A percentile compares a stretch with the other conserved stretches of the same genome.
Evolutionary conservation across 1,284 basidiomycete genomes (phyloP).

Genomic region (Cerrena zonata): DNA sequence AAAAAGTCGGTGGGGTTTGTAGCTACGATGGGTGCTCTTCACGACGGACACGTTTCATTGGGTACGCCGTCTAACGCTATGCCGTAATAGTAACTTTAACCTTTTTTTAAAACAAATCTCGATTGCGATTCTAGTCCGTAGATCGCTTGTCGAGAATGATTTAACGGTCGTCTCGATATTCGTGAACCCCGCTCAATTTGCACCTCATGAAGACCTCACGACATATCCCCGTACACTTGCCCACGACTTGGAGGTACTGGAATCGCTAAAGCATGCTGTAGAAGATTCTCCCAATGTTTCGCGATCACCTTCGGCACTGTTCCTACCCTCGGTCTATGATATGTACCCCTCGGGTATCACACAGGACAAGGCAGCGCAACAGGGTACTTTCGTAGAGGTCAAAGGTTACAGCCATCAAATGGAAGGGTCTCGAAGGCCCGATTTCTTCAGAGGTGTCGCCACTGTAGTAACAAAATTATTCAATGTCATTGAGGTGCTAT

Average conservation of each 20-base stretch:
- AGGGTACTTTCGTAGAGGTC: constrained; percentile 87
- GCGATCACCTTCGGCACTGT: constrained; percentile 64
- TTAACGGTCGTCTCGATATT: constrained; percentile 92
- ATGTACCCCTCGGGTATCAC: constrained; percentile 89
- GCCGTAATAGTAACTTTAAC: background rate
- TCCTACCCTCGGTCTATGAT: constrained; percentile 68
- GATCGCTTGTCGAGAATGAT: constrained; percentile 75
- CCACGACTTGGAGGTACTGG: constrained; percentile 53
- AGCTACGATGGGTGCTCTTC: constrained; percentile 95
- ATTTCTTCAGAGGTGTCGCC: constrained; percentile 93
- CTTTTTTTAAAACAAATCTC: background rate
- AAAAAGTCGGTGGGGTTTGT: constrained; percentile 82
- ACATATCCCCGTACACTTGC: constrained; percentile 86
- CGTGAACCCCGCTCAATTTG: constrained; percentile 97
- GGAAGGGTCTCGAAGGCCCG: constrained; percentile 80
- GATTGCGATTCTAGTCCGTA: constrained; percentile 40
- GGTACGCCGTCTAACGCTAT: constrained; percentile 43
- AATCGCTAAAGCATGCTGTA: constrained; percentile 27
- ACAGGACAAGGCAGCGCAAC: constrained; percentile 71
- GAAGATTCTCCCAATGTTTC: constrained; percentile 12
- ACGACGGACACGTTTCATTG: constrained; percentile 87
- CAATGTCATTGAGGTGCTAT: constrained; percentile 75
- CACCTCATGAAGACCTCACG: constrained; percentile 88
- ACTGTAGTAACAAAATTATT: constrained; percentile 95
- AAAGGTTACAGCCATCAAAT: constrained; percentile 82